These are phyloP conservation scores for Botrytis pseudocinerea DNA, from an alignment of 2,329 filamentous ascomycete genomes.

Conservation along the genomic window DNA sequence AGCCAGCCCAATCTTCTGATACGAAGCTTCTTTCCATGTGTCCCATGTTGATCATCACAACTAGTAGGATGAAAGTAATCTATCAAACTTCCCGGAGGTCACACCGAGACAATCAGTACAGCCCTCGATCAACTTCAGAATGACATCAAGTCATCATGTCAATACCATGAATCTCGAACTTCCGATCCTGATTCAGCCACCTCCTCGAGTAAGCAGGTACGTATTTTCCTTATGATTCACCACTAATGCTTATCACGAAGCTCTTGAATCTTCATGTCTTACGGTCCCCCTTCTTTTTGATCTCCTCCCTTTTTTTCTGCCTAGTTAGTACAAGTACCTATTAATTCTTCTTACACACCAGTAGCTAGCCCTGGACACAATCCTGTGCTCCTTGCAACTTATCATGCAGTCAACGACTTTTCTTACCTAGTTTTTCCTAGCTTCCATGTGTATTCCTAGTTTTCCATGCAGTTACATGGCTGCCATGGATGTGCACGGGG, in stretches of 20 bases:
- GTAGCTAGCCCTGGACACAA: background rate
- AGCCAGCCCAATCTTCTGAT: slow-evolving; percentile 11
- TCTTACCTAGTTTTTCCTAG: background rate
- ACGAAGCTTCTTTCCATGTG: slow-evolving; percentile 9
- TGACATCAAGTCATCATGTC: background rate
- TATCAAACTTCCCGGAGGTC: background rate
- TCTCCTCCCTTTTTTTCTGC: background rate
- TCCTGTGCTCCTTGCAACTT: slow-evolving; percentile 14
- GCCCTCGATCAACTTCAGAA: background rate
- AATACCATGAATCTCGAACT: background rate
- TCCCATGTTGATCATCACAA: background rate
- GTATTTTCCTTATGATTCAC: background rate
- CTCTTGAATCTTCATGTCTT: slow-evolving; percentile 4
- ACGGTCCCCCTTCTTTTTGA: background rate
- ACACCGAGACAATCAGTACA: background rate
- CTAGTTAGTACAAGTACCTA: background rate
- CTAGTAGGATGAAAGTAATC: background rate
- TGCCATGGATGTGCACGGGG: slow-evolving; percentile 27
- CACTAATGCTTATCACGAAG: background rate
- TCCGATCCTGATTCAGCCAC: slow-evolving; percentile 1
- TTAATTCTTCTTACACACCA: slow-evolving; percentile 9
- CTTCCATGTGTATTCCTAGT: background rate
- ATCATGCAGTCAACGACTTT: slow-evolving; percentile 18
- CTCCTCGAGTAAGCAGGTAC: slow-evolving; percentile 6
- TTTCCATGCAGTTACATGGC: slow-evolving; percentile 18